These are phyloP conservation scores for Mortierella sp. DNA, from an alignment of 371 early-diverging fungal species.

Conservation along the genomic window DNA sequence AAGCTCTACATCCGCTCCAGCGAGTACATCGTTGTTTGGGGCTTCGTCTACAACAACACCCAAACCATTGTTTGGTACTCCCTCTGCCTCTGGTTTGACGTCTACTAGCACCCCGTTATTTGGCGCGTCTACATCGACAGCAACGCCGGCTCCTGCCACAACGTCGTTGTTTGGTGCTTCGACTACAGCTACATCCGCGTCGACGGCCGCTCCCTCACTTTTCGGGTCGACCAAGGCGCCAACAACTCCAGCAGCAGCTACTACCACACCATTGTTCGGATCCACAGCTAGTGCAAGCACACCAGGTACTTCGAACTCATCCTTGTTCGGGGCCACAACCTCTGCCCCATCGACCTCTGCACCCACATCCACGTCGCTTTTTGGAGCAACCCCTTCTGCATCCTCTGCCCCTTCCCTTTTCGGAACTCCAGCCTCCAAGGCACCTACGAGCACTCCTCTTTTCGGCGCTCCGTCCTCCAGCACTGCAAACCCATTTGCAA, in stretches of 20 bases:
- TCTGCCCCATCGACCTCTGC: not conserved
- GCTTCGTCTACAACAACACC: not conserved
- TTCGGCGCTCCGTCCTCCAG: slow-evolving; percentile 16
- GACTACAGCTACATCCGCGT: not conserved
- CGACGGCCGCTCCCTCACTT: not conserved
- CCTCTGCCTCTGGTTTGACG: slow-evolving; percentile 10
- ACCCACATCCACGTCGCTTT: slow-evolving; percentile 9
- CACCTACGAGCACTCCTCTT: not conserved
- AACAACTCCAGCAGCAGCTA: not conserved
- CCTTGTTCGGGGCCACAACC: not conserved
- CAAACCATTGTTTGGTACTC: not conserved
- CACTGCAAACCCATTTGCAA: slow-evolving; percentile 5
- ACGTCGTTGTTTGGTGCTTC: slow-evolving; percentile 9
- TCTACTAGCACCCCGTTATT: not conserved
- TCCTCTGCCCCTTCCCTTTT: not conserved
- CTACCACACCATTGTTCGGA: slow-evolving; percentile 15
- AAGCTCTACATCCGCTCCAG: not conserved
- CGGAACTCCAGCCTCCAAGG: not conserved
- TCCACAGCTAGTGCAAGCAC: not conserved
- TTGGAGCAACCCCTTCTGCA: slow-evolving; percentile 13
- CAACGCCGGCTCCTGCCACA: not conserved
- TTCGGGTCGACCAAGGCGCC: not conserved
- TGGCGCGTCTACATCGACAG: slow-evolving; percentile 6
- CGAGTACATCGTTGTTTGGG: not conserved
- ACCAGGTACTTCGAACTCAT: not conserved